Evolutionary conservation across 2,329 filamentous ascomycete genomes (phyloP).

Genomic region (Sporothrix luriei): DNA sequence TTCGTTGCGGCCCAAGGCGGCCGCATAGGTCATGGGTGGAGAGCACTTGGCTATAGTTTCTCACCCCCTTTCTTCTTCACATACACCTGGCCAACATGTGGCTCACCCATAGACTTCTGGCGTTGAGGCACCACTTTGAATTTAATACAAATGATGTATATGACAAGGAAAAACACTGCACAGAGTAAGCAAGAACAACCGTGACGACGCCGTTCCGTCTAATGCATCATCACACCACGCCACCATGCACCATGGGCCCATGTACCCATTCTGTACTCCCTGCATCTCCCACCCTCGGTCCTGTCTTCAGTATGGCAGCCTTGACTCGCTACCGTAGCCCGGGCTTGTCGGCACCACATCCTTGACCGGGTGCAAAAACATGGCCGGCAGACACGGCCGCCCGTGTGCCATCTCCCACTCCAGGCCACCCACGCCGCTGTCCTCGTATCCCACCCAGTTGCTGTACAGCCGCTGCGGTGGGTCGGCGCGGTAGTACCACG

Average conservation of each 20-base stretch:
- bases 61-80: not conserved
- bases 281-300: not conserved
- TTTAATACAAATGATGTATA: slow-evolving; percentile 19
- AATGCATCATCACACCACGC: not conserved
- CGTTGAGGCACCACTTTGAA: slow-evolving; percentile 3
- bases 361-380: slow-evolving; percentile 64
- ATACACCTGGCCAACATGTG: not conserved
- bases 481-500: slow-evolving; percentile 63
- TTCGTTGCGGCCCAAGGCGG: slow-evolving; percentile 62
- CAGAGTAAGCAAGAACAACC: not conserved
- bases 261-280: not conserved
- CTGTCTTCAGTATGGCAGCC: slow-evolving; percentile 43
- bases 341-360: slow-evolving; percentile 56
- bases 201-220: not conserved
- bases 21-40: not conserved
- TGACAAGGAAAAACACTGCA: not conserved
- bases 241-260: too few relatives aligned
- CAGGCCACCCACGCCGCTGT: slow-evolving; percentile 56
- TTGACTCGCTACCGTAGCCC: slow-evolving; percentile 49
- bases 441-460: slow-evolving; percentile 64
- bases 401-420: slow-evolving; percentile 61
- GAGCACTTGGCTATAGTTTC: not conserved
- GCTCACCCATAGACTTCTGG: slow-evolving; percentile 1
- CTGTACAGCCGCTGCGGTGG: slow-evolving; percentile 62
- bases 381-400: slow-evolving; percentile 60